A percentile compares a stretch with the other conserved stretches of the same genome.
Evolutionary conservation across 129 eudicot genomes (phyloP).

Genomic region (Sambucus nigra): DNA sequence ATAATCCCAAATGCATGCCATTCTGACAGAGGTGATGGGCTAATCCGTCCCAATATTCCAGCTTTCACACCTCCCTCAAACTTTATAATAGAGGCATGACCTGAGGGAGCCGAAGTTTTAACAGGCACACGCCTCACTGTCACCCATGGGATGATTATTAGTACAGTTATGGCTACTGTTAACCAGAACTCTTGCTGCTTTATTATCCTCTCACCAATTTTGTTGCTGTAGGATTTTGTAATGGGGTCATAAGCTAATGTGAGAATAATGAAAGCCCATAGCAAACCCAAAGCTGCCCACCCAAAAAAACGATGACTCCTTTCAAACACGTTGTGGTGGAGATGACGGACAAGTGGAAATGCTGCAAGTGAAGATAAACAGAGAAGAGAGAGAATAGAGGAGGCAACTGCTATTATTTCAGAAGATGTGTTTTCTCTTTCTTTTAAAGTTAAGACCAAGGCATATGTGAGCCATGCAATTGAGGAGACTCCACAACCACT

Average conservation of each 20-base stretch:
- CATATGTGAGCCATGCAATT: constrained; percentile 55
- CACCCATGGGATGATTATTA: constrained; percentile 56
- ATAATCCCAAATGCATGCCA: constrained; percentile 83
- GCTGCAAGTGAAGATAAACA: constrained; percentile 43
- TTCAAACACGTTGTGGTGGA: constrained; percentile 68
- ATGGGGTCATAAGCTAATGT: constrained; percentile 35
- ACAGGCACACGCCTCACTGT: constrained; percentile 56
- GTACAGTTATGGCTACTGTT: constrained; percentile 34
- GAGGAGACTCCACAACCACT: constrained; percentile 72
- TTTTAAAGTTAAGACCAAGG: constrained; percentile 46
- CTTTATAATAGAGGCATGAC: constrained; percentile 64
- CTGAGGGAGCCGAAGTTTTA: constrained; percentile 44
- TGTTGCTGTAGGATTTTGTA: constrained; percentile 30
- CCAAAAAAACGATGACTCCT: constrained; percentile 62
- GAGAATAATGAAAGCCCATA: constrained; percentile 52
- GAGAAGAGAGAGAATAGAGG: constrained; percentile 37
- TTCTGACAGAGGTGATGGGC: constrained; percentile 71
- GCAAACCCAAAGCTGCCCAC: constrained; percentile 45
- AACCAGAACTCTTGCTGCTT: constrained; percentile 58
- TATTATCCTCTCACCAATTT: constrained; percentile 23
- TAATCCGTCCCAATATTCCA: constrained; percentile 61
- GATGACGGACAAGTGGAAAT: constrained; percentile 70
- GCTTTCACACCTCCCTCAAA: constrained; percentile 63
- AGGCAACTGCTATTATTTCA: constrained; percentile 37
- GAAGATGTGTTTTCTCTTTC: constrained; percentile 41